Percentiles rank a stretch among this genome's conserved stretches.
phyloP scores from a whole-genome alignment of 139 green algal species.

The Dunaliella sp. region DNA sequence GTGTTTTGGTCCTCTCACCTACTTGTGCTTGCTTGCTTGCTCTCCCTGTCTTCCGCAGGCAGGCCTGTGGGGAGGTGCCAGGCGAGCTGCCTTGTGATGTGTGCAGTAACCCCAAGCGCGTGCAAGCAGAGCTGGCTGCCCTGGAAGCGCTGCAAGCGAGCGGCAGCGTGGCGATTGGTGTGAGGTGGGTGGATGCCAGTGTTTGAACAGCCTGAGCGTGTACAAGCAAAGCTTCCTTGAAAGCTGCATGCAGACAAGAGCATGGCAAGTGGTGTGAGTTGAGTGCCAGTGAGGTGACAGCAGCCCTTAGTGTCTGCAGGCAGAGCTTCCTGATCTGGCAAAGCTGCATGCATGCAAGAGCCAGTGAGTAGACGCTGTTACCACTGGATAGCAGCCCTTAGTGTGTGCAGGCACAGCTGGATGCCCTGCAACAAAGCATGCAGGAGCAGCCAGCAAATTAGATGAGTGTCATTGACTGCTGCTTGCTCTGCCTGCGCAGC shows the following conservation, averaged over 20 bases:
- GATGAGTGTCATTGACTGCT: too few relatives aligned
- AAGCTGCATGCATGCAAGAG: not conserved
- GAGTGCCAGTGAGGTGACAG: not conserved
- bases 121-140: not conserved
- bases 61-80: not conserved
- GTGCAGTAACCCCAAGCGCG: not conserved
- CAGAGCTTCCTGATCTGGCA: not conserved
- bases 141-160: not conserved
- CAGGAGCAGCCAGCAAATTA: too few relatives aligned
- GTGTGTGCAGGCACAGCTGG: too few relatives aligned
- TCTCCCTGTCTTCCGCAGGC: not conserved
- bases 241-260: too few relatives aligned
- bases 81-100: constrained; percentile 3
- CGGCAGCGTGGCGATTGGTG: not conserved
- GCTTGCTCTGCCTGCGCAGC: too few relatives aligned
- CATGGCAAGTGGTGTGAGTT: not conserved
- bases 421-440: too few relatives aligned
- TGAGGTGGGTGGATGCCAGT: not conserved
- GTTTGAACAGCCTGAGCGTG: too few relatives aligned
- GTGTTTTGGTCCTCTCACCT: too few relatives aligned
- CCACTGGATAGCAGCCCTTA: too few relatives aligned
- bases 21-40: not conserved
- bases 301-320: not conserved
- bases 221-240: too few relatives aligned
- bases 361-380: too few relatives aligned